These are phyloP conservation scores for Myrmaecium sp. DNA, from an alignment of 2,329 filamentous ascomycete genomes.

Conservation along the genomic window DNA sequence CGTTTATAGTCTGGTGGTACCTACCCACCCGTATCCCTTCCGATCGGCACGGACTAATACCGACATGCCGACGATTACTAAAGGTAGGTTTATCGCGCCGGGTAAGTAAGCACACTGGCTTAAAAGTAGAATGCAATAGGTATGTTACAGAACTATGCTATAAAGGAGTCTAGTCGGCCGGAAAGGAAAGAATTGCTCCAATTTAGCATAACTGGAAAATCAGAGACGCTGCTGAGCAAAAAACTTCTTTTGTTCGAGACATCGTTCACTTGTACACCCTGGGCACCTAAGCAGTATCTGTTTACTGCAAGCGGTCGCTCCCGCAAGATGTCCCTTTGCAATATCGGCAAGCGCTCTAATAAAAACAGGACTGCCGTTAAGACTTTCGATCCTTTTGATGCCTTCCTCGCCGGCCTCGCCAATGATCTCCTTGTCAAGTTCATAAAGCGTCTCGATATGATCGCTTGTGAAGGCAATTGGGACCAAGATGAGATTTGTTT, in stretches of 20 bases:
- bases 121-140: too few relatives aligned
- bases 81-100: too few relatives aligned
- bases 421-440: slow-evolving; percentile 89
- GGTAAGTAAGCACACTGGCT: too few relatives aligned
- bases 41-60: too few relatives aligned
- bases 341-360: slow-evolving; percentile 80
- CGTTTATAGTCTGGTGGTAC: too few relatives aligned
- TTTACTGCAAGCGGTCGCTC: slow-evolving; percentile 51
- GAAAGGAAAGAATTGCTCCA: too few relatives aligned
- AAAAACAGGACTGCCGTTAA: slow-evolving; percentile 84
- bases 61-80: too few relatives aligned
- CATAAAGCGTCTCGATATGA: slow-evolving; percentile 92
- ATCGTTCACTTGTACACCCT: slow-evolving; percentile 79
- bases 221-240: slow-evolving; percentile 38
- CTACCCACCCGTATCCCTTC: too few relatives aligned
- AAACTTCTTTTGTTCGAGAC: slow-evolving; percentile 58
- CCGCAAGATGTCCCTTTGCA: slow-evolving; percentile 61
- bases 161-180: too few relatives aligned
- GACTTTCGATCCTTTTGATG: slow-evolving; percentile 74
- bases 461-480: slow-evolving; percentile 98
- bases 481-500: slow-evolving; percentile 79
- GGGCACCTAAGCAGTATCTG: slow-evolving; percentile 90
- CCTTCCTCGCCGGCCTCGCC: slow-evolving; percentile 49
- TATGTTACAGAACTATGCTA: too few relatives aligned
- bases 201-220: too few relatives aligned